A percentile compares a stretch with the other conserved stretches of the same genome.
Conservation (phyloP, 2,329 filamentous ascomycete genomes). For the Cytospora paraplurivora region DNA sequence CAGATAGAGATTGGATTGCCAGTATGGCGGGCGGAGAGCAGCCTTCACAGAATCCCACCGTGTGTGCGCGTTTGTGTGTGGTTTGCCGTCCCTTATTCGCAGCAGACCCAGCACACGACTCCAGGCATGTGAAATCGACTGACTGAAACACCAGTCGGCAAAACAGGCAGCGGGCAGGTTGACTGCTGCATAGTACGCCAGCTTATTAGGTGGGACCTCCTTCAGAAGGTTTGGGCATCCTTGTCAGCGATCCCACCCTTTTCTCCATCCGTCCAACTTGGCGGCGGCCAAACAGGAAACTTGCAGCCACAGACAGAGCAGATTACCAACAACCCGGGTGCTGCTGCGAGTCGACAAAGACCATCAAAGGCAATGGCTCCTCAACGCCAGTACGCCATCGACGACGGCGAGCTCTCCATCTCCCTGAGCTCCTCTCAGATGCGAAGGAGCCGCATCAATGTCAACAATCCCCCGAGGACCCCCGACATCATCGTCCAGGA, state of each 20-base stretch:
- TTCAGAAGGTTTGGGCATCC: conserved; percentile 14
- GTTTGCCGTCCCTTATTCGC: not conserved
- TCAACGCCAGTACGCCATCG: conserved; percentile 53
- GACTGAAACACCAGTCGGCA: not conserved
- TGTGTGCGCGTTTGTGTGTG: no score
- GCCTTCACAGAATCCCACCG: no score
- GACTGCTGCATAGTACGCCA: not conserved
- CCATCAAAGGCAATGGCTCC: conserved; percentile 46
- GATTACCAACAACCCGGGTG: conserved; percentile 6
- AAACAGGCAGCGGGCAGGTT: not conserved
- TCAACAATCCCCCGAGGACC: conserved; percentile 35
- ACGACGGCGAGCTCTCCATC: conserved; percentile 83
- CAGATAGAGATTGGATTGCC: no score
- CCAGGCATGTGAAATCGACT: conserved; percentile 4
- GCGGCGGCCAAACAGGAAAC: conserved; percentile 23
- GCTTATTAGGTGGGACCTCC: conserved; percentile 24
- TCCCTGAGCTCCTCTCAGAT: conserved; percentile 68
- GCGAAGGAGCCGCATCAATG: conserved; percentile 53
- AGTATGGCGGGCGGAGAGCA: no score
- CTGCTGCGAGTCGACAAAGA: conserved; percentile 16
- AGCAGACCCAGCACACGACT: conserved; percentile 3
- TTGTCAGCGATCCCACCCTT: conserved; percentile 26
- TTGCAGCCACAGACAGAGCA: conserved; percentile 13
- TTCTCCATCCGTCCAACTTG: conserved; percentile 17
- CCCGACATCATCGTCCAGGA: conserved; percentile 38